Evolutionary conservation across 257 asterid genomes (phyloP).

Genomic region (Nicotiana undulata): DNA sequence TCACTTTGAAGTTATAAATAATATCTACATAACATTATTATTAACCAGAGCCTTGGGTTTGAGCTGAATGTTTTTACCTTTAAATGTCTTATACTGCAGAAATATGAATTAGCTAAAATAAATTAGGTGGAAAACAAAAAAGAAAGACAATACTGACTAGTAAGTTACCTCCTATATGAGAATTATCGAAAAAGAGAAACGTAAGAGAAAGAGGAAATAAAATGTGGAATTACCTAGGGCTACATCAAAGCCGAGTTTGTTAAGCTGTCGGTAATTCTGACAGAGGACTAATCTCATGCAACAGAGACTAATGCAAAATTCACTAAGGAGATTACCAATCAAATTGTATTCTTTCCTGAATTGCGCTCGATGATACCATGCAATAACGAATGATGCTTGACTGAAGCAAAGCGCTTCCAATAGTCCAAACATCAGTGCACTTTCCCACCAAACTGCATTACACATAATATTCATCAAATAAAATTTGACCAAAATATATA

Average conservation of each 20-base stretch:
- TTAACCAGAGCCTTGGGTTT: no score
- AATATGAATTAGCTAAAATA: no score
- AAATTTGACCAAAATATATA: not conserved
- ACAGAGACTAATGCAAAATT: slow-evolving; percentile 3
- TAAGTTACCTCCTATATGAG: not conserved
- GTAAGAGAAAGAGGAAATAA: not conserved
- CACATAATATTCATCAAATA: not conserved
- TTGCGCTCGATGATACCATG: slow-evolving; percentile 14
- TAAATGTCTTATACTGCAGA: no score
- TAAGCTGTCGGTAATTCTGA: slow-evolving; percentile 20
- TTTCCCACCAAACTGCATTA: slow-evolving; percentile 21
- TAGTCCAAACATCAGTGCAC: slow-evolving; percentile 2
- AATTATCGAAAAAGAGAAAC: not conserved
- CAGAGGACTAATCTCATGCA: slow-evolving; percentile 17
- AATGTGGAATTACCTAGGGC: slow-evolving; percentile 9
- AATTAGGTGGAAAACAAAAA: no score
- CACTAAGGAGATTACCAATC: slow-evolving; percentile 11
- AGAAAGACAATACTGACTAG: not conserved
- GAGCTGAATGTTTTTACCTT: no score
- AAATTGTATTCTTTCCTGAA: slow-evolving; percentile 13
- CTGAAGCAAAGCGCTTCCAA: not conserved
- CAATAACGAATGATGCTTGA: slow-evolving; percentile 6
- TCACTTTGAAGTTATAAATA: no score
- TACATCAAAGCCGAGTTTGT: slow-evolving; percentile 11
- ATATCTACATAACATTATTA: no score